phyloP scores from a whole-genome alignment of 257 asterid genomes.

The Avicennia marina region DNA sequence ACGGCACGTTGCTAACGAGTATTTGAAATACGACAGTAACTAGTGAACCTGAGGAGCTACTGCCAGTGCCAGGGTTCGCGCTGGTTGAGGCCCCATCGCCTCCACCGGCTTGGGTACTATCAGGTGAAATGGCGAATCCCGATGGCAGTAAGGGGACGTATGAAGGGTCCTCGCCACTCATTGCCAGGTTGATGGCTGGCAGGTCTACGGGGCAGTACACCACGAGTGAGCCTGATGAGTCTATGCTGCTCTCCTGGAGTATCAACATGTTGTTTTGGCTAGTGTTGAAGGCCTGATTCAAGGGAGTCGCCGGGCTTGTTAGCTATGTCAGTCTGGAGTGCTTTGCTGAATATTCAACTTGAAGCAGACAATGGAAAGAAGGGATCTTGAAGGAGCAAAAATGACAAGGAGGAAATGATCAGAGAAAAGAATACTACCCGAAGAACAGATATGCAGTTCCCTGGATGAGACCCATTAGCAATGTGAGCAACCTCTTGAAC shows the following conservation, averaged over 20 bases:
- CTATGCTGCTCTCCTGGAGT: slow-evolving; percentile 91
- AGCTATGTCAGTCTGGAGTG: no score
- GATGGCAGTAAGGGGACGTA: slow-evolving; percentile 76
- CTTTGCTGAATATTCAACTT: no score
- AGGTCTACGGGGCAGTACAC: slow-evolving; percentile 84
- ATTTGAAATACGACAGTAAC: slow-evolving; percentile 80
- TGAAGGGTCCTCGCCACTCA: slow-evolving; percentile 90
- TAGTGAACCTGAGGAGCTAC: no score
- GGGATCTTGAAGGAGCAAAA: no score
- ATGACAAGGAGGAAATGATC: no score
- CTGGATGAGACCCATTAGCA: slow-evolving; percentile 91
- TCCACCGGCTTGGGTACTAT: slow-evolving; percentile 35
- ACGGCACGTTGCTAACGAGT: slow-evolving; percentile 65
- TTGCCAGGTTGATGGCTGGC: slow-evolving; percentile 69
- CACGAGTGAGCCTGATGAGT: slow-evolving; percentile 73
- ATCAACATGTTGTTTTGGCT: slow-evolving; percentile 88
- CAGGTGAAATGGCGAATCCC: slow-evolving; percentile 80
- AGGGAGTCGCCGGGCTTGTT: no score
- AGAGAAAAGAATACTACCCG: no score
- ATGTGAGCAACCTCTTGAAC: slow-evolving; percentile 89
- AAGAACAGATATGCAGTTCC: slow-evolving; percentile 83
- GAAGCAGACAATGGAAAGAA: no score
- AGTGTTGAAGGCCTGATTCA: slow-evolving; percentile 67
- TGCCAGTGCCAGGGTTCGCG: slow-evolving; percentile 16
- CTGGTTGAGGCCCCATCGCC: slow-evolving; percentile 54